Percentiles rank a stretch among this genome's conserved stretches.
Evolutionary conservation across 2,329 filamentous ascomycete species (phyloP).

Genomic region (Venturia nashicola): DNA sequence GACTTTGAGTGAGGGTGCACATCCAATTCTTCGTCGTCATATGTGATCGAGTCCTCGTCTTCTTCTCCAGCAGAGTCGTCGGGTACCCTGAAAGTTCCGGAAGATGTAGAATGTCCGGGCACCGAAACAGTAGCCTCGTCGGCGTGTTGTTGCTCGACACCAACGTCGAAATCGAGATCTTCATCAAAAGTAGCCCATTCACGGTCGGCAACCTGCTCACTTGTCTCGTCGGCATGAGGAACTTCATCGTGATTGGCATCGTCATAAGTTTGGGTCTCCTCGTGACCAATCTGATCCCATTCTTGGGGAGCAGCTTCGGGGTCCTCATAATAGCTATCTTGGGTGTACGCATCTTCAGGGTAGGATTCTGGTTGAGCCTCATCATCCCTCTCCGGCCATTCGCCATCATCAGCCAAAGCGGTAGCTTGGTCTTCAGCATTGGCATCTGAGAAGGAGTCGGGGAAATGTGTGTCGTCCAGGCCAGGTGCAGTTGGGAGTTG

Average conservation of each 20-base stretch:
- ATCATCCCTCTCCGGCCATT: neutral
- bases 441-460: neutral
- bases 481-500: neutral
- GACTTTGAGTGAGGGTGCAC: neutral
- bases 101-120: neutral
- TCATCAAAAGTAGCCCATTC: neutral
- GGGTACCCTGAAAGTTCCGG: constrained; percentile 12
- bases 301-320: neutral
- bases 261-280: neutral
- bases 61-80: constrained; percentile 13
- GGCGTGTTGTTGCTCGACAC: neutral
- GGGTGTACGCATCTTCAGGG: neutral
- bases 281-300: neutral
- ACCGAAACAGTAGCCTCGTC: neutral
- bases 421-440: neutral
- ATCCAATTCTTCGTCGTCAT: constrained; percentile 9
- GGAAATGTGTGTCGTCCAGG: neutral
- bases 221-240: neutral
- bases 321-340: neutral
- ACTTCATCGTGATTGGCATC: neutral
- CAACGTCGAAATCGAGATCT: neutral
- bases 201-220: neutral
- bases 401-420: neutral
- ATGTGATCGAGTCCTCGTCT: constrained; percentile 10
- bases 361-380: neutral